Percentiles rank a stretch among this genome's conserved stretches.
Conservation (phyloP, 352 stramenopile species). For the Phytophthora cryptogea region DNA sequence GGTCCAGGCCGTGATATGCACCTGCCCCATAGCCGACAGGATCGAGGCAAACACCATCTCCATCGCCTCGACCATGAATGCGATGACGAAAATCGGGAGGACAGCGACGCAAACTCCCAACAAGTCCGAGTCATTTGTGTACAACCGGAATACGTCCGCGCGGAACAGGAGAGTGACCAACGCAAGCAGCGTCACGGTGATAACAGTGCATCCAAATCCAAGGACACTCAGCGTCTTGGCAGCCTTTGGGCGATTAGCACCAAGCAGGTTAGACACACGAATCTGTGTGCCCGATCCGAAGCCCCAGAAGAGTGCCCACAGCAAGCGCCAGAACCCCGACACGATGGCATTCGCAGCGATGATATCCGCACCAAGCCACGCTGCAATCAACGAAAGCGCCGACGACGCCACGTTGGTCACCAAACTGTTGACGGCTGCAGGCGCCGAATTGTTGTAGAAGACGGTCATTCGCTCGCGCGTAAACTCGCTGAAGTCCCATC, state of each 20-base stretch:
- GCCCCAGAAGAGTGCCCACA: slow-evolving; percentile 36
- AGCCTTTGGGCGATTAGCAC: slow-evolving; percentile 30
- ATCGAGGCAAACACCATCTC: slow-evolving; percentile 39
- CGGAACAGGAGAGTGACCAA: slow-evolving; percentile 26
- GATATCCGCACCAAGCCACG: slow-evolving; percentile 26
- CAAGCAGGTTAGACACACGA: slow-evolving; percentile 31
- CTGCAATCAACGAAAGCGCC: slow-evolving; percentile 27
- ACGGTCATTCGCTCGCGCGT: slow-evolving; percentile 31
- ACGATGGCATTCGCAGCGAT: slow-evolving; percentile 34
- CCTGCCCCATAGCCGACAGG: slow-evolving; percentile 31
- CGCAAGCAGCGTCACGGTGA: slow-evolving; percentile 29
- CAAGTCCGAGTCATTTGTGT: slow-evolving; percentile 35
- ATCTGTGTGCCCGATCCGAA: slow-evolving; percentile 34
- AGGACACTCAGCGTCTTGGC: slow-evolving; percentile 31
- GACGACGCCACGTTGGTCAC: slow-evolving; percentile 31
- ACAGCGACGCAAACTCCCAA: slow-evolving; percentile 24
- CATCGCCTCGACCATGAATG: slow-evolving; percentile 36
- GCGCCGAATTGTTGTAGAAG: slow-evolving; percentile 36
- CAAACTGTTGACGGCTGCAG: slow-evolving; percentile 31
- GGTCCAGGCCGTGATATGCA: slow-evolving; percentile 32
- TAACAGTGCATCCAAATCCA: slow-evolving; percentile 28
- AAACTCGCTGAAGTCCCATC: slow-evolving; percentile 31
- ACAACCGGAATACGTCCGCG: slow-evolving; percentile 31
- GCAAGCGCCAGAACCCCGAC: slow-evolving; percentile 33
- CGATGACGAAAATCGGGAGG: slow-evolving; percentile 33